These are phyloP conservation scores for Spergularia bocconei DNA, from an alignment of 148 eudicot genomes.

Conservation along the genomic window DNA sequence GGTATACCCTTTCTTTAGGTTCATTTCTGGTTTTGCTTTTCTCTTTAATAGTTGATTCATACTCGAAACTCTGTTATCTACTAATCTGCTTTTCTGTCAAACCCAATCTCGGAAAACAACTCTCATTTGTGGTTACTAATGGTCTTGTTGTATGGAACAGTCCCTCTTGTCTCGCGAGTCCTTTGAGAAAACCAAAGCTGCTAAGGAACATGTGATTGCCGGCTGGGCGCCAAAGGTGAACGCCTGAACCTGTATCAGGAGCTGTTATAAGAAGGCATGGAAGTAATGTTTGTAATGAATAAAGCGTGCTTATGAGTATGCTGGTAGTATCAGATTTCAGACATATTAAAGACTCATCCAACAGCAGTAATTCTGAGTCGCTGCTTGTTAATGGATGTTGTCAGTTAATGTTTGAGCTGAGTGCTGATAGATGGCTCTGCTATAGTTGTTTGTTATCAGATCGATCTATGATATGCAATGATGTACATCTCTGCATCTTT, in stretches of 20 bases:
- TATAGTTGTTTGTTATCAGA: no score
- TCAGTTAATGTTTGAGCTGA: no score
- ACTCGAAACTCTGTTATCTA: not conserved
- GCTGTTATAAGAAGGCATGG: not conserved
- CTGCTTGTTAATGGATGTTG: not conserved
- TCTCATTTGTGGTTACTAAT: not conserved
- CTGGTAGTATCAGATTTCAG: not conserved
- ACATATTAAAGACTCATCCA: not conserved
- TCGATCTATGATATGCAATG: no score
- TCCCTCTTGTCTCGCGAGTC: conserved; percentile 42
- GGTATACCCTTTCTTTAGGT: not conserved
- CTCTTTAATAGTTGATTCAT: not conserved
- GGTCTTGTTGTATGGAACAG: conserved; percentile 25
- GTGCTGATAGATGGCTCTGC: no score
- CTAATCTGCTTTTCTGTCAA: not conserved
- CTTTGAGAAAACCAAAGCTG: conserved; percentile 46
- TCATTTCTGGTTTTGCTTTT: not conserved
- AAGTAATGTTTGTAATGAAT: conserved; percentile 1
- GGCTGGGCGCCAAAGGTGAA: conserved; percentile 60
- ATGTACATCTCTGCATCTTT: no score
- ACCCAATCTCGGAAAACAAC: not conserved
- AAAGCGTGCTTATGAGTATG: not conserved
- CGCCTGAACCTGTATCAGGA: conserved; percentile 34
- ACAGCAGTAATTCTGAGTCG: not conserved
- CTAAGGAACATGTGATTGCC: conserved; percentile 42